Evolutionary conservation across 306 rosid genomes (phyloP).

Genomic region (Crataegus laevigata): DNA sequence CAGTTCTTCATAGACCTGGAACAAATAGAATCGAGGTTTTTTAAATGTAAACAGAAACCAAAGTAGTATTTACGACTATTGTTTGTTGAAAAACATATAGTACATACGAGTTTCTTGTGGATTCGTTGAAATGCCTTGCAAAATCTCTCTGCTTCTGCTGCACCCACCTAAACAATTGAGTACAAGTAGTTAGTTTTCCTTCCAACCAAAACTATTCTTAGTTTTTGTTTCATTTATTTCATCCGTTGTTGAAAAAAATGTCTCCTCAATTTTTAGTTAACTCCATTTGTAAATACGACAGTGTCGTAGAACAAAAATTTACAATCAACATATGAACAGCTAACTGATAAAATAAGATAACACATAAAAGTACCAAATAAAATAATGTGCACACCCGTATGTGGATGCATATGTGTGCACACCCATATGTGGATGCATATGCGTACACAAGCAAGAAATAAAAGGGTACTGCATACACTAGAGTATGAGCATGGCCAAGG

Average conservation of each 20-base stretch:
- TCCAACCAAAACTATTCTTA: not conserved
- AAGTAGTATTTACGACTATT: not conserved
- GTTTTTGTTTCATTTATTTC: not conserved
- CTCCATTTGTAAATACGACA: not conserved
- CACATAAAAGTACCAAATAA: no score
- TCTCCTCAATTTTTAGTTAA: not conserved
- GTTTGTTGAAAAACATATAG: not conserved
- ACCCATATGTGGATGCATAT: no score
- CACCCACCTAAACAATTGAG: conserved; percentile 48
- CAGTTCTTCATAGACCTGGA: conserved; percentile 64
- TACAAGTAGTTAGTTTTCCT: conserved; percentile 6
- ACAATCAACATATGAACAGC: not conserved
- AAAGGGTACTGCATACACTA: not conserved
- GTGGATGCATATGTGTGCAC: no score
- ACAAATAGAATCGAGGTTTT: not conserved
- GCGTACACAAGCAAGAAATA: no score
- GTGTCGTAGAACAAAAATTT: not conserved
- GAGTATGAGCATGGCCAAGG: no score
- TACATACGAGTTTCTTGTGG: conserved; percentile 64
- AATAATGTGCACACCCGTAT: no score
- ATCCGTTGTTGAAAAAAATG: not conserved
- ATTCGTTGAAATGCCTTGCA: conserved; percentile 61
- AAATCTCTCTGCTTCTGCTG: conserved; percentile 62
- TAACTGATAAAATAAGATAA: not conserved
- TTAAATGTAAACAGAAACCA: not conserved